A percentile compares a stretch with the other conserved stretches of the same genome.
phyloP scores from a whole-genome alignment of 2,329 filamentous ascomycete genomes.

The Sporothrix pseudoabietina region DNA sequence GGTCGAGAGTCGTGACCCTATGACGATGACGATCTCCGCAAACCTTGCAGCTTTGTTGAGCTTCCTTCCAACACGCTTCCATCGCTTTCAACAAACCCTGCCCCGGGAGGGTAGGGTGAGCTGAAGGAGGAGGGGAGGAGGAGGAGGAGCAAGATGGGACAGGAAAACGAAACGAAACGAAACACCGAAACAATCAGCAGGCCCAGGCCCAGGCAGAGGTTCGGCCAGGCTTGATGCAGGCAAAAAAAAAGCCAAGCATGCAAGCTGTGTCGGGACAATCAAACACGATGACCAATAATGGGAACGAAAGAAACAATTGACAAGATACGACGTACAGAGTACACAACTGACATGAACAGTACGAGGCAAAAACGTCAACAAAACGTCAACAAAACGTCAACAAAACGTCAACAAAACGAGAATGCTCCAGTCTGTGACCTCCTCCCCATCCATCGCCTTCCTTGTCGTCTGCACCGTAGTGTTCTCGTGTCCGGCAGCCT shows the following conservation, averaged over 20 bases:
- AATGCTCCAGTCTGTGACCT: background rate
- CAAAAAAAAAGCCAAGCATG: background rate
- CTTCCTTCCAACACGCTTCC: background rate
- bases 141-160: background rate
- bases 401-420: conserved; percentile 7
- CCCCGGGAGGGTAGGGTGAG: background rate
- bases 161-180: conserved; percentile 4
- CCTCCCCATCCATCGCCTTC: background rate
- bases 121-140: background rate
- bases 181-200: background rate
- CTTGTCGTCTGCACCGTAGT: background rate
- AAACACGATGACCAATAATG: conserved; percentile 6
- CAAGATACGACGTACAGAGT: background rate
- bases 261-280: background rate
- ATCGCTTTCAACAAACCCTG: background rate
- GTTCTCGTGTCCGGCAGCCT: conserved; percentile 3
- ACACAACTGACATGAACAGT: background rate
- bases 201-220: background rate
- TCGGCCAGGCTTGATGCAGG: background rate
- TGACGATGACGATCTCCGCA: background rate
- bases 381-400: conserved; percentile 3
- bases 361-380: conserved; percentile 2
- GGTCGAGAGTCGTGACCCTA: background rate
- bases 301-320: background rate
- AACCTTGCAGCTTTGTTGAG: background rate